A percentile compares a stretch with the other conserved stretches of the same genome.
These are phyloP conservation scores for Alternaria solani DNA, from an alignment of 2,329 filamentous ascomycete species.

Conservation along the genomic window DNA sequence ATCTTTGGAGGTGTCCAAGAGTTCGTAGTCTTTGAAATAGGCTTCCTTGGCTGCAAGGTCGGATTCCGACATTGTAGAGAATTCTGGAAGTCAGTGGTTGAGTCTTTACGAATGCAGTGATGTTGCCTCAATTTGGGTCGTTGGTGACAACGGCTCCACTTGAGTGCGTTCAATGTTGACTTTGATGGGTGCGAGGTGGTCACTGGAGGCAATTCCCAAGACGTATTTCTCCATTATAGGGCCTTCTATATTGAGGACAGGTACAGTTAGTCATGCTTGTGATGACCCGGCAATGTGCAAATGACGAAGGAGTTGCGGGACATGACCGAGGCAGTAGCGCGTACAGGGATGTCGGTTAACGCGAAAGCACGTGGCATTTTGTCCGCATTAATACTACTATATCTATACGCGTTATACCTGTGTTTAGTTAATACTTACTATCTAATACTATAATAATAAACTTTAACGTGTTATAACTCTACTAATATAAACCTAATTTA, in stretches of 20 bases:
- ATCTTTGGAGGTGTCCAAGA: constrained; percentile 43
- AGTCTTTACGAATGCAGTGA: not conserved
- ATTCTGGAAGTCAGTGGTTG: not conserved
- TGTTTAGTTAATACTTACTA: no score
- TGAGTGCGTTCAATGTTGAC: not conserved
- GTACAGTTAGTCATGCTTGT: not conserved
- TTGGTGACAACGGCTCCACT: not conserved
- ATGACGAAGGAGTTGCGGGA: constrained; percentile 15
- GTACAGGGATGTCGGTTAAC: constrained; percentile 22
- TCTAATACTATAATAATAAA: no score
- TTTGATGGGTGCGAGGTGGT: not conserved
- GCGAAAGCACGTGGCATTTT: constrained; percentile 31
- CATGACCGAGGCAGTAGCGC: constrained; percentile 25
- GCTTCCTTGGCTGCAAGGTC: constrained; percentile 36
- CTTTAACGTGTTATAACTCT: no score
- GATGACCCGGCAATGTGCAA: constrained; percentile 2
- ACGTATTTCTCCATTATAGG: not conserved
- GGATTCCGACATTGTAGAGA: constrained; percentile 31
- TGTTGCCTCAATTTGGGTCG: not conserved
- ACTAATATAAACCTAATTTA: no score
- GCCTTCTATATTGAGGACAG: constrained; percentile 12
- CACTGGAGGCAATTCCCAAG: not conserved
- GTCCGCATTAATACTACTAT: constrained; percentile 23
- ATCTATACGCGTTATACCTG: no score
- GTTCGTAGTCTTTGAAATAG: constrained; percentile 41